These are phyloP conservation scores for Dactylis glomerata DNA, from an alignment of 176 grass and related monocot genomes.

Conservation along the genomic window DNA sequence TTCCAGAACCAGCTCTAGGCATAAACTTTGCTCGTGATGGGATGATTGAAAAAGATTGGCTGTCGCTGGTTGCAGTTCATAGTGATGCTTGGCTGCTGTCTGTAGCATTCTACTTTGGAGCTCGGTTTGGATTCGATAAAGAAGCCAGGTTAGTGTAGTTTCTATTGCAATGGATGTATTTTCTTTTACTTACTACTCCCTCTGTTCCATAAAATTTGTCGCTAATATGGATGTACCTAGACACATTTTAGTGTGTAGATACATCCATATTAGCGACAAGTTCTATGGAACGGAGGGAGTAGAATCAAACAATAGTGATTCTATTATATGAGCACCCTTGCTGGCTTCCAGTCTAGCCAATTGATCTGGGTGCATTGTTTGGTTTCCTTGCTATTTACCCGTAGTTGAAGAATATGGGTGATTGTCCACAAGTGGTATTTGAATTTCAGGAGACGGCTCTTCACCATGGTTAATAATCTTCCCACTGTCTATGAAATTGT, in stretches of 20 bases:
- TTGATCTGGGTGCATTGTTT: not conserved
- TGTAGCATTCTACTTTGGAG: conserved; percentile 79
- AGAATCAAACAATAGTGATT: not conserved
- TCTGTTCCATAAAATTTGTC: no score
- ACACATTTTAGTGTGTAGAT: no score
- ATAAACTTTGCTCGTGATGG: conserved; percentile 93
- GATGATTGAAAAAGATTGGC: conserved; percentile 77
- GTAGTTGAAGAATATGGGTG: not conserved
- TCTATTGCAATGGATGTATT: not conserved
- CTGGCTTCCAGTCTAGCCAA: not conserved
- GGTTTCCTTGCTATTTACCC: not conserved
- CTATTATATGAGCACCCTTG: not conserved
- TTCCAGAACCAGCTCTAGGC: conserved; percentile 82
- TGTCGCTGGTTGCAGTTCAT: conserved; percentile 76
- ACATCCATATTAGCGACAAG: no score
- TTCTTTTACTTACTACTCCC: not conserved
- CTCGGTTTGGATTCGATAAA: conserved; percentile 75
- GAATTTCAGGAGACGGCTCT: conserved; percentile 76
- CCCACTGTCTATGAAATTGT: conserved; percentile 87
- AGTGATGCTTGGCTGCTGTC: conserved; percentile 85
- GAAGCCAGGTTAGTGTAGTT: conserved; percentile 57
- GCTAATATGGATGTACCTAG: no score
- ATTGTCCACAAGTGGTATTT: conserved; percentile 12
- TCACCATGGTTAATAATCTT: conserved; percentile 72
- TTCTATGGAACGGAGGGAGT: no score